Evolutionary conservation across 2,329 filamentous ascomycete species (phyloP).

Genomic region (Chrysosphaeria jannelii): DNA sequence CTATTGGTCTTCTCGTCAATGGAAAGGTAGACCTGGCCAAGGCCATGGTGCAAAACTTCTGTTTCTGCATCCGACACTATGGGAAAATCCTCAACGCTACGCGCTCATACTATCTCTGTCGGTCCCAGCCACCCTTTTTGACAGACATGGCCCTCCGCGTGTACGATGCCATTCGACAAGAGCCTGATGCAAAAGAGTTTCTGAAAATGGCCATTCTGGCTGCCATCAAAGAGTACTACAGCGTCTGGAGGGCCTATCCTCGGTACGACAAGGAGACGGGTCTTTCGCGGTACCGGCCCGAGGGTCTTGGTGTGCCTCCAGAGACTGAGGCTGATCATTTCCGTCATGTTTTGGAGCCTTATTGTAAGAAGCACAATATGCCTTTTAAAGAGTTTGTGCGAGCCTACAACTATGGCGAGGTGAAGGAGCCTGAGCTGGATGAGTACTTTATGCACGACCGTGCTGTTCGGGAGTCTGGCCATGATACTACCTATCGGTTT

Average conservation of each 20-base stretch:
- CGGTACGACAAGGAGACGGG: slow-evolving; percentile 50
- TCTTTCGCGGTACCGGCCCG: slow-evolving; percentile 58
- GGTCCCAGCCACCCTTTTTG: slow-evolving; percentile 86
- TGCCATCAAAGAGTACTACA: slow-evolving; percentile 90
- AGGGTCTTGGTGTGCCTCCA: slow-evolving; percentile 61
- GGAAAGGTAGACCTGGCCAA: slow-evolving; percentile 70
- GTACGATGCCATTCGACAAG: slow-evolving; percentile 75
- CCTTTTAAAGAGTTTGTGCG: slow-evolving; percentile 57
- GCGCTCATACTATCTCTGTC: slow-evolving; percentile 75
- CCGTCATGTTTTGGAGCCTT: slow-evolving; percentile 52
- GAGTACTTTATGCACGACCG: slow-evolving; percentile 91
- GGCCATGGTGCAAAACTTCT: slow-evolving; percentile 86
- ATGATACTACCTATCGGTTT: slow-evolving; percentile 84
- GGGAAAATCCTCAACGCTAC: slow-evolving; percentile 96
- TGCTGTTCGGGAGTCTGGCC: slow-evolving; percentile 81
- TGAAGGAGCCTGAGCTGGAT: slow-evolving; percentile 68
- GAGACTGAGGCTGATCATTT: slow-evolving; percentile 80
- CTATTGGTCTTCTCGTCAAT: slow-evolving; percentile 61
- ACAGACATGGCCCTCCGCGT: slow-evolving; percentile 92
- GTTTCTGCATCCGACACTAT: slow-evolving; percentile 94
- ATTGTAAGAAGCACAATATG: slow-evolving; percentile 60
- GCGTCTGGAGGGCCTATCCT: slow-evolving; percentile 56
- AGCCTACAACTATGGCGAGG: slow-evolving; percentile 52
- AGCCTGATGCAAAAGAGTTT: slow-evolving; percentile 54
- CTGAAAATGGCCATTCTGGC: slow-evolving; percentile 52